phyloP scores from a whole-genome alignment of 176 grass and related monocot species.

The Alloteropsis semialata region DNA sequence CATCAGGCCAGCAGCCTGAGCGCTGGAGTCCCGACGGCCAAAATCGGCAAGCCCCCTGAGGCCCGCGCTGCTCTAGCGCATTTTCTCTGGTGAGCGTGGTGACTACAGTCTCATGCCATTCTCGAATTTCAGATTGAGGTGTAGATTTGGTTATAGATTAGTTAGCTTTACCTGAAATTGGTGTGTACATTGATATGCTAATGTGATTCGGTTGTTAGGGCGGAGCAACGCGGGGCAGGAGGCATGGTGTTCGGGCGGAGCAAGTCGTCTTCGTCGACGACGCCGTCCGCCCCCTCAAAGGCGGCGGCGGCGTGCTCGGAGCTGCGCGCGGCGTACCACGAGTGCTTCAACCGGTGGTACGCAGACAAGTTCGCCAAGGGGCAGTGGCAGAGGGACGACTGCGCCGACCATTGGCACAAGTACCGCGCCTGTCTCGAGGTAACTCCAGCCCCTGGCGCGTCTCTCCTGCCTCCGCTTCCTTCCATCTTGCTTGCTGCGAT shows the following conservation, averaged over 20 bases:
- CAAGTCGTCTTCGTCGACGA: slow-evolving; percentile 23
- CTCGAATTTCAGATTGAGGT: too few species aligned
- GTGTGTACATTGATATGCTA: too few species aligned
- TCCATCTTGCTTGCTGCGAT: not conserved
- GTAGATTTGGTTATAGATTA: too few species aligned
- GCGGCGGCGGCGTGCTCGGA: slow-evolving; percentile 63
- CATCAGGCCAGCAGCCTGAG: too few species aligned
- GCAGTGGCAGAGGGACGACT: slow-evolving; percentile 85
- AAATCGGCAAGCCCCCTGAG: too few species aligned
- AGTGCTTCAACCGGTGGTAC: slow-evolving; percentile 99
- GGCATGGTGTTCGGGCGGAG: slow-evolving; percentile 52
- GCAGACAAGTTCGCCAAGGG: slow-evolving; percentile 94
- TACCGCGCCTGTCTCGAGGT: slow-evolving; percentile 79
- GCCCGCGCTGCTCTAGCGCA: too few species aligned
- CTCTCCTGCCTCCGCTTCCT: not conserved
- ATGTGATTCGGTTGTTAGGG: too few species aligned
- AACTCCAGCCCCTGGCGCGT: not conserved
- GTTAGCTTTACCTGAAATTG: too few species aligned
- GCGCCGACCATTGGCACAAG: slow-evolving; percentile 65
- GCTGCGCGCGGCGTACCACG: slow-evolving; percentile 74
- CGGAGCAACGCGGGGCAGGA: not conserved
- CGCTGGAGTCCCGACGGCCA: too few species aligned
- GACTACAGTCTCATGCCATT: too few species aligned
- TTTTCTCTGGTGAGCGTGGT: too few species aligned
- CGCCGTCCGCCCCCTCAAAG: slow-evolving; percentile 13